phyloP scores from a whole-genome alignment of 2,329 filamentous ascomycete genomes.

The Escovopsis sp. region DNA sequence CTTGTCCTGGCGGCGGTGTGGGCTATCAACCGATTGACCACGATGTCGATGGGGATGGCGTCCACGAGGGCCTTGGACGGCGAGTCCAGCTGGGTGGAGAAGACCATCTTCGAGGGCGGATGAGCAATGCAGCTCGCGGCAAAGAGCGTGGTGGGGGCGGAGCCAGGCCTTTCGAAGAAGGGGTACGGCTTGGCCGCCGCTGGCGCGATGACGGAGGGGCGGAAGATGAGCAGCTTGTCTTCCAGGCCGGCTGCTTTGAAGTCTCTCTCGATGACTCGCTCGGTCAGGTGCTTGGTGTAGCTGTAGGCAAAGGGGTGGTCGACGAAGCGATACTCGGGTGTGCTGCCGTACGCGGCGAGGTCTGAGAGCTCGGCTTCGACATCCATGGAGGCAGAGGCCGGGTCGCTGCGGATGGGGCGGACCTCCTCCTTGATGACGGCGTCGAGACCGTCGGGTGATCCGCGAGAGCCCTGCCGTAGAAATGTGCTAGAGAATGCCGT shows the following conservation, averaged over 20 bases:
- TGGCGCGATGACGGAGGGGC: neutral
- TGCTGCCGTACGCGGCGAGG: neutral
- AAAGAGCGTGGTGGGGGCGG: neutral
- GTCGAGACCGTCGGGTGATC: neutral
- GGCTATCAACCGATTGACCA: neutral
- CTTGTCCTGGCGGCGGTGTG: neutral
- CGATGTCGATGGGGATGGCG: neutral
- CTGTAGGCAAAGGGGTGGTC: neutral
- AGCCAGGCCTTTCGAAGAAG: neutral
- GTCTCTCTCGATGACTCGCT: neutral
- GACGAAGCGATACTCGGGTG: neutral
- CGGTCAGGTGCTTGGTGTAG: slow-evolving; percentile 1
- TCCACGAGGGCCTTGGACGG: neutral
- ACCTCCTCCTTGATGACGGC: neutral
- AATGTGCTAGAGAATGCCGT: neutral
- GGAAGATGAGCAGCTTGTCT: neutral
- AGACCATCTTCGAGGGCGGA: neutral
- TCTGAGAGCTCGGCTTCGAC: neutral
- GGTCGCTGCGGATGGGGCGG: neutral
- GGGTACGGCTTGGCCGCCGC: neutral
- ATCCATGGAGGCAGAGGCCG: neutral
- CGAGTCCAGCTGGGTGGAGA: neutral
- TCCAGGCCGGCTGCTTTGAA: neutral
- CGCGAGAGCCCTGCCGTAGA: neutral
- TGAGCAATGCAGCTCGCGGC: neutral